Conservation (phyloP, 2,329 filamentous ascomycete species). For the Xylariales sp. region DNA sequence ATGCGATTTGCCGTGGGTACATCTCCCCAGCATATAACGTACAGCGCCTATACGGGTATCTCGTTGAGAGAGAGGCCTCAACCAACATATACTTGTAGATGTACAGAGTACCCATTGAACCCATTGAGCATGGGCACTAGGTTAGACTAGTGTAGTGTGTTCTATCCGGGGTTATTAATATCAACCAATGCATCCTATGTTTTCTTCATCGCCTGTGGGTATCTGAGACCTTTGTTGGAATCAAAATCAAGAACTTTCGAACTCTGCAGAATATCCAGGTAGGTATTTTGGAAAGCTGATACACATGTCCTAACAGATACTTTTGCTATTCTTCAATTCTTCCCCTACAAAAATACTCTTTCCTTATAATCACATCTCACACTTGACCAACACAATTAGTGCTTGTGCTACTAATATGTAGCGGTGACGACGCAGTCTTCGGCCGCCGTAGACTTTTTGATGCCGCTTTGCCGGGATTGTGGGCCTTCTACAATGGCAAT, state of each 20-base stretch:
- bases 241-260: too few relatives aligned
- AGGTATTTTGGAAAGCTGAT: too few relatives aligned
- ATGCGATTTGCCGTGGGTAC: conserved; percentile 30
- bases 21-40: not conserved
- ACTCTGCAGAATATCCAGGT: too few relatives aligned
- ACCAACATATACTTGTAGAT: not conserved
- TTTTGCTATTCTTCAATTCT: not conserved
- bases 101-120: not conserved
- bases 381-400: not conserved
- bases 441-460: conserved; percentile 4
- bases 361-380: not conserved
- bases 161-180: conserved; percentile 4
- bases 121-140: too few relatives aligned
- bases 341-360: not conserved
- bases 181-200: too few relatives aligned
- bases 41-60: not conserved
- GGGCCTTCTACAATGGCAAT: conserved; percentile 8
- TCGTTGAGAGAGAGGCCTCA: conserved; percentile 14
- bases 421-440: conserved; percentile 20
- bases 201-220: too few relatives aligned
- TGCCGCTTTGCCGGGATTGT: conserved; percentile 36
- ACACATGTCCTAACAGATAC: too few relatives aligned
- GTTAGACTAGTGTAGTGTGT: too few relatives aligned
- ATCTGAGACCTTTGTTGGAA: too few relatives aligned
- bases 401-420: not conserved